phyloP scores from a whole-genome alignment of 495 filamentous ascomycete genomes.

The Penicillium macrosclerotiorum region DNA sequence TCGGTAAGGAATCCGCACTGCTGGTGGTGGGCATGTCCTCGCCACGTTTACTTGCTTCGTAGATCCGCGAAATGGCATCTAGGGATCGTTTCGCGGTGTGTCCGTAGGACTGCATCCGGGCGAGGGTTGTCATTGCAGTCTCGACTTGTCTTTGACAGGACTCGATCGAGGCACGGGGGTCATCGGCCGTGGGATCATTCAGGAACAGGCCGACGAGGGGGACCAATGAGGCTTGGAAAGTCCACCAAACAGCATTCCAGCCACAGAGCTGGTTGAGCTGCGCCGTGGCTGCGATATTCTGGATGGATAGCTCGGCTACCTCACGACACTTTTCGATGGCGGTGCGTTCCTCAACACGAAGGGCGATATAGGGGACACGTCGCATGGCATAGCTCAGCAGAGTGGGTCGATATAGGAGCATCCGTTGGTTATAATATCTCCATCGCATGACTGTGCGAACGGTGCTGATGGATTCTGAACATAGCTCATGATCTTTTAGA shows the following conservation, averaged over 20 bases:
- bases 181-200: slow-evolving; percentile 55
- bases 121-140: slow-evolving; percentile 63
- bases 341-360: slow-evolving; percentile 62
- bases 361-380: slow-evolving; percentile 55
- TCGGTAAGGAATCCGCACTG: slow-evolving; percentile 1
- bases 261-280: slow-evolving; percentile 71
- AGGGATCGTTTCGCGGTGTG: slow-evolving; percentile 66
- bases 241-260: slow-evolving; percentile 82
- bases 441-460: slow-evolving; percentile 77
- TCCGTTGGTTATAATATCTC: slow-evolving; percentile 75
- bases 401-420: slow-evolving; percentile 74
- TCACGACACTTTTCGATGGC: slow-evolving; percentile 67
- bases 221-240: slow-evolving; percentile 77
- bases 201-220: slow-evolving; percentile 71
- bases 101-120: slow-evolving; percentile 67
- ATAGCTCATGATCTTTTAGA: slow-evolving; percentile 65
- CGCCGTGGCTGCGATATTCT: slow-evolving; percentile 66
- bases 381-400: slow-evolving; percentile 70
- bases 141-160: slow-evolving; percentile 58
- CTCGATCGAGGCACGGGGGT: slow-evolving; percentile 51
- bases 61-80: slow-evolving; percentile 68
- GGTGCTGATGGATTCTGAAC: slow-evolving; percentile 66
- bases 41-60: slow-evolving; percentile 55
- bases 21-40: slow-evolving; percentile 12
- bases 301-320: slow-evolving; percentile 67